Base-by-base conservation (phyloP, 164 flowering plant genomes). In the Kalanchoe fedtschenkoi region DNA sequence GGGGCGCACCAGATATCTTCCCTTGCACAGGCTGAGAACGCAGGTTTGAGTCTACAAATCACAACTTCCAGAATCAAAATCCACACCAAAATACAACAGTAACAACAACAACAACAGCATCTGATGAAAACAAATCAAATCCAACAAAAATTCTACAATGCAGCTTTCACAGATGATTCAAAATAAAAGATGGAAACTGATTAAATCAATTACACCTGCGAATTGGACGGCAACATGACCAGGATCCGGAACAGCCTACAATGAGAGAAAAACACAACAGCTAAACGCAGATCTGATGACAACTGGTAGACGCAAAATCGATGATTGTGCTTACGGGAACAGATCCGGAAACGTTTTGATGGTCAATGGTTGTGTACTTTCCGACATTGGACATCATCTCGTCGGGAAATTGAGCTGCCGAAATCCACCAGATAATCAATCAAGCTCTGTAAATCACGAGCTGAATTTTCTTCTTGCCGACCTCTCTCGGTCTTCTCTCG, bases 361-460 rank as follows among this genome's bases (percentile, higher is more conserved):
- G 77, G 67, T 86, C 99, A 51, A 93, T 71, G 64, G 71, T 70
- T 8, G 95, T 87, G 70, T 93, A 93, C 17, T 51, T 51, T 3
- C 78, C 80, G 46, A 82, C 78, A 62, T 88, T 79, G 22, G 89
- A 81, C 96, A 88, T 88, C 99, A 93, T 93, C 81, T 77, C 80
- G 21, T 8, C 61, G 24, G 39, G 19, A 26, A 19, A 19, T 19
- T 51, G 32, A 51, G 32, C 56, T 51, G 8, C 29, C 3, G 54
- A 8, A 47, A 13, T 29, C 24, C 54, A n/a, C n/a, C n/a, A n/a
- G n/a, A n/a, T n/a, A n/a, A n/a, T n/a, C n/a, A n/a, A n/a, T n/a
- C n/a, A n/a, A n/a, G n/a, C n/a, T n/a, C n/a, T n/a, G n/a, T n/a
- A n/a, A n/a, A n/a, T n/a, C n/a, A n/a, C n/a, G n/a, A n/a, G n/a